Base-by-base conservation (phyloP, 2,329 filamentous ascomycete species). In the Fusarium pilosicola region DNA sequence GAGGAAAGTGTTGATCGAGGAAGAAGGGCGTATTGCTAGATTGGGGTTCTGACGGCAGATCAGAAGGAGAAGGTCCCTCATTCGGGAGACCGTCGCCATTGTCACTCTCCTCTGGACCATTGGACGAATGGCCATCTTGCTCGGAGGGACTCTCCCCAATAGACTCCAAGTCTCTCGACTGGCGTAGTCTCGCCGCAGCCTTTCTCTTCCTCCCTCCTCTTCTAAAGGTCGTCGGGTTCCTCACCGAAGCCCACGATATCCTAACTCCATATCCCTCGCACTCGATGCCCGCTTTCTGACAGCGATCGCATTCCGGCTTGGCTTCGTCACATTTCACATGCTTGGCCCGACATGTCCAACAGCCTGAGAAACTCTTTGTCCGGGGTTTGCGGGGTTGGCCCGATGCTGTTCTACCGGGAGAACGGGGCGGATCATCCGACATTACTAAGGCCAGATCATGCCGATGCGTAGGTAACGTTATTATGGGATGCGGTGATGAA, bases 341-440 rank as follows among this genome's bases (percentile, higher is more conserved):
- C 38, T 77, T 78, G 11, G 76, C 74, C 11, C 76, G 65, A 65
- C 76, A 78, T 2, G 76, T 78, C 76, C 76, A 78, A 55, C 76
- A 78, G 24, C 76, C 76, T 6, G 76, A 77, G 22, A 78, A 78
- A 22, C 65, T 78, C 65, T 78, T 78, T 10, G 75, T 77, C 39
- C 76, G 76, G n/a, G 48, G 60, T 62, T 77, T 77, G 7, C 71
- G 70, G n/a, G 60, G 69, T 11, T 75, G 67, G 11, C 64, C 71
- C 12, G 71, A 67, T 22, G 59, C 67, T 28, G 67, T 70, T 22
- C 17, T 58, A 2, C 24, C 51, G 22, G 56, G 52, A 11, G 59
- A 70, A 52, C 45, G 68, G 18, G 49, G 57, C 20, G 48, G n/a
- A n/a, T 66, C 62, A 34, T 52, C 65, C 9, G 69, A 41, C 75